A percentile compares a stretch with the other conserved stretches of the same genome.
These are phyloP conservation scores for Wickerhamiella parazyma DNA, from an alignment of 805 yeast genomes.

Conservation along the genomic window DNA sequence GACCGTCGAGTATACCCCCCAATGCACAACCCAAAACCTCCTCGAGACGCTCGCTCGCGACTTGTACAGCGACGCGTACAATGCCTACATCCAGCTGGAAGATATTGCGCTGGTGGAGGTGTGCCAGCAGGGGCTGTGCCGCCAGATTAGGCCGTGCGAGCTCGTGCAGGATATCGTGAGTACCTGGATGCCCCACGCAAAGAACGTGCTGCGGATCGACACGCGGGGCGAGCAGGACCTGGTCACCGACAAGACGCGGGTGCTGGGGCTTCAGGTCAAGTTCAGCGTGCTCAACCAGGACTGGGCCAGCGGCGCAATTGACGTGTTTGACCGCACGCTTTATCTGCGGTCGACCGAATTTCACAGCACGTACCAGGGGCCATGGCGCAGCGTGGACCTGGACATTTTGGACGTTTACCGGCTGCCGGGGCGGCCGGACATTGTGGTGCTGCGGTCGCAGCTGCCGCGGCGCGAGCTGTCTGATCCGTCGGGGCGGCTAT, in stretches of 20 bases:
- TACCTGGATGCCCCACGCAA: slow-evolving; percentile 1
- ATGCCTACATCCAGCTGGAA: slow-evolving; percentile 3
- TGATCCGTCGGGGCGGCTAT: neutral
- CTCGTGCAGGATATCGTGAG: neutral
- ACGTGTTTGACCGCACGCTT: neutral
- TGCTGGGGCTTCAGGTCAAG: neutral
- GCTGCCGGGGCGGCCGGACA: neutral
- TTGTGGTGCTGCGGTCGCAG: slow-evolving; percentile 3
- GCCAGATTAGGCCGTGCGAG: neutral
- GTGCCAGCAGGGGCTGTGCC: slow-evolving; percentile 1
- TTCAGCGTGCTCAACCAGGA: slow-evolving; percentile 1
- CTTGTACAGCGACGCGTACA: slow-evolving; percentile 4
- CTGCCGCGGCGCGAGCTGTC: neutral
- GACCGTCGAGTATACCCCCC: neutral
- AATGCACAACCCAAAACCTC: neutral
- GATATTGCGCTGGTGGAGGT: slow-evolving; percentile 1
- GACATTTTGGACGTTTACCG: slow-evolving; percentile 2
- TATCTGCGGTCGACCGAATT: neutral
- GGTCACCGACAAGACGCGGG: neutral
- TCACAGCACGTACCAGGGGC: neutral
- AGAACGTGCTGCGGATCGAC: neutral
- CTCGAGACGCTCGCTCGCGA: neutral
- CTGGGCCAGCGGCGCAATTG: slow-evolving; percentile 1
- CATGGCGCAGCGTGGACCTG: neutral
- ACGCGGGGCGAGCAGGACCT: neutral